Base-by-base conservation (phyloP, 768 basidiomycete genomes). In the Mycena chlorophos region DNA sequence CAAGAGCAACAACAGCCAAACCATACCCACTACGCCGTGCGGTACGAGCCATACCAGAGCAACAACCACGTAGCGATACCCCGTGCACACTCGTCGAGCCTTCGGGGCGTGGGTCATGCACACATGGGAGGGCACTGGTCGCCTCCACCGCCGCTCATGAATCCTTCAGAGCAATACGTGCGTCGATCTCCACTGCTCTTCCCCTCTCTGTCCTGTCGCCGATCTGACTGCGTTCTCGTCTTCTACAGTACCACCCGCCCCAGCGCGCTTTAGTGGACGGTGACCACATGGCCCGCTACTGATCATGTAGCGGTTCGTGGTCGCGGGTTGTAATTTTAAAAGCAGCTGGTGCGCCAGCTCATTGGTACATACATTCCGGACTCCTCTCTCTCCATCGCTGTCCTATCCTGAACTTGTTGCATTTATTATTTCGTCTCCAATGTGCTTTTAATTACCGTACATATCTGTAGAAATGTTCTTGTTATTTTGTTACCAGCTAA, bases 141-240 rank as follows among this genome's bases (percentile, higher is more conserved):
- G 48, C 73, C 79, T n/a, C 66, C 78, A 34, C 74, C 80, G 19
- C 61, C 45, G 23, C 26, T 79, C 49, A 80, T 85, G 61, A 74
- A 80, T 12, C 76, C 80, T 14, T 75, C 86, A 66, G 85, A 89
- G 43, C 69, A 86, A 54, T 89, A 82, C 68, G 89, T 91, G 70
- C 74, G 86, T 73, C 4, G n/a, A n/a, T n/a, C n/a, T n/a, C n/a
- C n/a, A n/a, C n/a, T n/a, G n/a, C 37, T 29, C 49, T 45, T 19
- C 2, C 30, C 30, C 42, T 31, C 50, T 52, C 40, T 46, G 54
- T 43, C 22, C 50, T 17, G 3, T 22, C 53, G 29, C 27, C n/a
- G 13, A 5, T 52, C 46, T 57, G 14, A 26, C 27, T 66, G 63
- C 66, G 25, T 27, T 22, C 19, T 56, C 67, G 59, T 20, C 54